Base-by-base conservation (phyloP, 1,139 yeast genomes). In the Nakaseomyces delphensis region DNA sequence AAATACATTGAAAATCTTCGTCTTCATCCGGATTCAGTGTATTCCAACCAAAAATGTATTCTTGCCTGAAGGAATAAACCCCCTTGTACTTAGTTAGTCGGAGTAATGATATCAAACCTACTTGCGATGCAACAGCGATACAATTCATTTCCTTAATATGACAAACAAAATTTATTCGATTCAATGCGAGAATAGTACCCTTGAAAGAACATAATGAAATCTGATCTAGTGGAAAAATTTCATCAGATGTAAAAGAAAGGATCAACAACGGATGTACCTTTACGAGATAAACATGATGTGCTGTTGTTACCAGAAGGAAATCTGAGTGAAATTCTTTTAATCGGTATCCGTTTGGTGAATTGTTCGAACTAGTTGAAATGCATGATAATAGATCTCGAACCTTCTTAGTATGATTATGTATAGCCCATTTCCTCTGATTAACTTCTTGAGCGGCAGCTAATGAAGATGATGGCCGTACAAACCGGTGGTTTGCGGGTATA, bases 1-100 rank as follows among this genome's bases (percentile, higher is more conserved):
- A 39, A 4, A 47, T 41, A 39, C 52, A 33, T 21, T 33, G 37
- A 21, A 33, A 48, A 4, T 19, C 28, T 27, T 42, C 44, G n/a
- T 37, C 38, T 6, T 15, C 21, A 8, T 11, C 21, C 3, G 33
- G 43, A 7, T 13, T 35, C 27, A 19, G 30, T 25, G 37, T 21
- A 4, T 33, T 21, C 37, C 37, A 55, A 7, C 59, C 59, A 2
- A 49, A 16, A n/a, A 55, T 44, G 45, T 53, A 55, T 40, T 55
- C 59, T 41, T 55, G 81, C 40, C 83, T 63, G 70, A 77, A 70
- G 1, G 77, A 79, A 48, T 61, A 68, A 0, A 77, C 58, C 0
- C 83, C 83, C 16, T 76, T 60, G 52, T 67, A 69, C 40, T 66
- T 66, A 25, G 82, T 76, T 28, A 77, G 55, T 37, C 83, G 58